phyloP scores from a whole-genome alignment of 73 alveolate genomes.

The Paramecium primaurelia region DNA sequence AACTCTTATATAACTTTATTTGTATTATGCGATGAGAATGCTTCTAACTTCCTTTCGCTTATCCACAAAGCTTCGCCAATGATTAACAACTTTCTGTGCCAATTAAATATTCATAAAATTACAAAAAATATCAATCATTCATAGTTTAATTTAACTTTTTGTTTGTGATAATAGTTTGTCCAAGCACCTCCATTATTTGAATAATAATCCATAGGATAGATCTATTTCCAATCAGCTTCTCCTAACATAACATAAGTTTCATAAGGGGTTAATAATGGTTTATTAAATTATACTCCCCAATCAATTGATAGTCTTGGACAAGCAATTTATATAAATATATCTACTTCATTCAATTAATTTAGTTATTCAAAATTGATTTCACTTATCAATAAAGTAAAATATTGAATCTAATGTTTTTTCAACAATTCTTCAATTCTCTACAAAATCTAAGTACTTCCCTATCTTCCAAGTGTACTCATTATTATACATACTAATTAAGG shows the following conservation, averaged over 20 bases:
- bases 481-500: slow-evolving; percentile 79
- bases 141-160: slow-evolving; percentile 32
- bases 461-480: slow-evolving; percentile 99
- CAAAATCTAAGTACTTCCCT: slow-evolving; percentile 94
- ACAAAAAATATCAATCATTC: slow-evolving; percentile 11
- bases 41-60: neutral
- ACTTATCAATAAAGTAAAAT: slow-evolving; percentile 79
- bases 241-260: slow-evolving; percentile 87
- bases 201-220: slow-evolving; percentile 97
- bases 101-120: neutral
- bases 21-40: neutral
- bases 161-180: slow-evolving; percentile 80
- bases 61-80: neutral
- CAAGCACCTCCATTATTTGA: slow-evolving; percentile 94
- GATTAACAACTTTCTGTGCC: neutral
- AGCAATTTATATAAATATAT: slow-evolving; percentile 94
- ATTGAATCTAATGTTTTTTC: slow-evolving; percentile 72
- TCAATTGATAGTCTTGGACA: slow-evolving; percentile 95
- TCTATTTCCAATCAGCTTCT: slow-evolving; percentile 71
- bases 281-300: slow-evolving; percentile 93
- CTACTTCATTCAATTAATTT: slow-evolving; percentile 74
- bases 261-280: slow-evolving; percentile 96
- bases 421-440: slow-evolving; percentile 80
- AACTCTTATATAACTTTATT: neutral
- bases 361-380: slow-evolving; percentile 92